Base-by-base conservation (phyloP, 2,329 filamentous ascomycete species). In the Aspergillus glaucus region DNA sequence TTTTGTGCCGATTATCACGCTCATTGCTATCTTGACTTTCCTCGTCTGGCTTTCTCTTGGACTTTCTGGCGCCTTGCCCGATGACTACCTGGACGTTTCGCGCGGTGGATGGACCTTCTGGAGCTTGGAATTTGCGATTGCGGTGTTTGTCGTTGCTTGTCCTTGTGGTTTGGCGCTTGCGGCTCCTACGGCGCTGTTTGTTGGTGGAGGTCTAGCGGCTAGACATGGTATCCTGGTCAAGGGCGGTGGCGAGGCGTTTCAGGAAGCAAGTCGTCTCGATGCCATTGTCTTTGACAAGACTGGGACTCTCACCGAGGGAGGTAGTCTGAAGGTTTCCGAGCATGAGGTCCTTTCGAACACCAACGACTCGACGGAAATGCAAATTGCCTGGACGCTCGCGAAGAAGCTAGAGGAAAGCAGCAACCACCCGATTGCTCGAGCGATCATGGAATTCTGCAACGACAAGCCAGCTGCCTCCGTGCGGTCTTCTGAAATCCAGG, bases 201-300 rank as follows among this genome's bases (percentile, higher is more conserved):
- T 93, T 8, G 88, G 87, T 2, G 84, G 86, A 32, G 88, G 88
- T 1, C 72, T 93, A 15, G 88, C 88, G 2, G 88, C 88, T 6
- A 84, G 86, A 63, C 72, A 88, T 59, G 88, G 88, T 1, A 89
- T 94, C 47, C 75, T 94, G 1, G 88, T 87, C 57, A 89, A 90
- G 67, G 88, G 88, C 19, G 88, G 88, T 19, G 88, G 88, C 30
- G 87, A 91, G 63, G 88, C 88, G 0, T 92, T 93, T 62, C 87
- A 92, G 65, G 88, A 89, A 70, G 88, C 88, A 3, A 90, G 86
- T 63, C 80, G 79, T 9, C 77, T 91, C 41, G 83, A 89, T 64
- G 85, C 84, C 46, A 83, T 93, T 36, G 86, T 93, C 1, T 93
- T 94, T 63, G 88, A 94, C 75, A 93, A 94, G 75, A 94, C 88